These are phyloP conservation scores for Imleria badia DNA, from an alignment of 768 basidiomycete species.

Conservation along the genomic window DNA sequence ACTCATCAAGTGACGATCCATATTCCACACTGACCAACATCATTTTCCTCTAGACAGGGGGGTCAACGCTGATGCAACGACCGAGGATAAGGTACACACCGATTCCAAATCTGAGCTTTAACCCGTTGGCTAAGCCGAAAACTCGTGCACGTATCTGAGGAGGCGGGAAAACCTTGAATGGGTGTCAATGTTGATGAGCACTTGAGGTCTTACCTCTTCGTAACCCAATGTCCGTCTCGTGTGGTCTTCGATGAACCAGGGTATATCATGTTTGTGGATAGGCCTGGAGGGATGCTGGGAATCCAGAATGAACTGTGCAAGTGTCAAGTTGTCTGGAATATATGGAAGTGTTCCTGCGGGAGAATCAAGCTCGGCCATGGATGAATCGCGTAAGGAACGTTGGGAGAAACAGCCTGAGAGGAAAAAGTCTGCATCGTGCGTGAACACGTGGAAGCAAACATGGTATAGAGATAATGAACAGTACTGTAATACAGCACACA, in stretches of 20 bases:
- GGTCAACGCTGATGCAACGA: not conserved
- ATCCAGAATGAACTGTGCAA: slow-evolving; percentile 40
- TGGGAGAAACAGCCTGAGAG: not conserved
- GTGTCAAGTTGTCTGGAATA: slow-evolving; percentile 40
- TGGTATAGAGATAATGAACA: no score
- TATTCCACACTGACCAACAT: slow-evolving; percentile 35
- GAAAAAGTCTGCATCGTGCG: not conserved
- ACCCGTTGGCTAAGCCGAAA: slow-evolving; percentile 39
- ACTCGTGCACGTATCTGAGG: slow-evolving; percentile 36
- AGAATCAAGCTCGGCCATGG: slow-evolving; percentile 31
- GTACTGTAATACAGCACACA: no score
- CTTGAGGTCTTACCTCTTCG: slow-evolving; percentile 34
- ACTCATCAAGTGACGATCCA: not conserved
- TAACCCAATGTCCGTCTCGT: slow-evolving; percentile 35
- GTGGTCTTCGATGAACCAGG: slow-evolving; percentile 45
- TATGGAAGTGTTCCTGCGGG: slow-evolving; percentile 30
- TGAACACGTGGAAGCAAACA: no score
- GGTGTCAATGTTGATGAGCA: not conserved
- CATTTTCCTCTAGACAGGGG: slow-evolving; percentile 33
- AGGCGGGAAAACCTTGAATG: not conserved
- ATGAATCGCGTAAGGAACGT: not conserved
- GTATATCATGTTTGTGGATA: slow-evolving; percentile 19
- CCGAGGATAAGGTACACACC: slow-evolving; percentile 23
- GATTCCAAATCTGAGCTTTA: slow-evolving; percentile 34
- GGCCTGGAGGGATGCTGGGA: slow-evolving; percentile 32